Percentiles rank a stretch among this genome's conserved stretches.
Conservation (phyloP, 805 yeast species). For the Myxozyma monticola region DNA sequence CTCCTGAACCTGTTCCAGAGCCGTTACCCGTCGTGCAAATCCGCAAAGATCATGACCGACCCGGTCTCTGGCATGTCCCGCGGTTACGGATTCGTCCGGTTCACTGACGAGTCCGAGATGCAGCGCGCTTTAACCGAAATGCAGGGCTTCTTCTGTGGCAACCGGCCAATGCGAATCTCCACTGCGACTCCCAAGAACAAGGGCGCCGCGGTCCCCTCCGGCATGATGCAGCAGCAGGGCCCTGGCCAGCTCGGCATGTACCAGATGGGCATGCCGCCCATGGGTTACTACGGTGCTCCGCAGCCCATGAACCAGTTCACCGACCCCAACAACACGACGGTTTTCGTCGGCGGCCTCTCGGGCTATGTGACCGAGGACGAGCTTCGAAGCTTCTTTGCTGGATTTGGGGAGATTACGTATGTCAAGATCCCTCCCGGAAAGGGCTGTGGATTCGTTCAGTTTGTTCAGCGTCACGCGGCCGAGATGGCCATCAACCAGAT, state of each 20-base stretch:
- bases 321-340: conserved; percentile 79
- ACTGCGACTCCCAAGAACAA: conserved; percentile 59
- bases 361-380: conserved; percentile 60
- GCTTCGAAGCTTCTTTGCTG: conserved; percentile 56
- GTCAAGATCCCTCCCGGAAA: conserved; percentile 78
- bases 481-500: conserved; percentile 80
- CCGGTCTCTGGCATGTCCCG: conserved; percentile 66
- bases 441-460: conserved; percentile 88
- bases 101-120: conserved; percentile 63
- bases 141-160: conserved; percentile 74
- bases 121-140: conserved; percentile 72
- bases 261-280: conserved; percentile 36
- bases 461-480: conserved; percentile 72
- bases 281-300: conserved; percentile 39
- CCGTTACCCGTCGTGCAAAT: conserved; percentile 69
- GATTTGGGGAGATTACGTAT: conserved; percentile 74
- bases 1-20: conserved; percentile 66
- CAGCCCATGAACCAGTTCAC: conserved; percentile 55
- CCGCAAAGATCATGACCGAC: conserved; percentile 78
- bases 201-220: conserved; percentile 34
- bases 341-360: conserved; percentile 66
- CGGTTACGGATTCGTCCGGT: conserved; percentile 90
- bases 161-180: conserved; percentile 75
- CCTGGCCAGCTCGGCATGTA: conserved; percentile 34
- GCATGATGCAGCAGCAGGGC: conserved; percentile 34